Conservation (phyloP, 2,329 filamentous ascomycete species). For the Aspergillus sp. region DNA sequence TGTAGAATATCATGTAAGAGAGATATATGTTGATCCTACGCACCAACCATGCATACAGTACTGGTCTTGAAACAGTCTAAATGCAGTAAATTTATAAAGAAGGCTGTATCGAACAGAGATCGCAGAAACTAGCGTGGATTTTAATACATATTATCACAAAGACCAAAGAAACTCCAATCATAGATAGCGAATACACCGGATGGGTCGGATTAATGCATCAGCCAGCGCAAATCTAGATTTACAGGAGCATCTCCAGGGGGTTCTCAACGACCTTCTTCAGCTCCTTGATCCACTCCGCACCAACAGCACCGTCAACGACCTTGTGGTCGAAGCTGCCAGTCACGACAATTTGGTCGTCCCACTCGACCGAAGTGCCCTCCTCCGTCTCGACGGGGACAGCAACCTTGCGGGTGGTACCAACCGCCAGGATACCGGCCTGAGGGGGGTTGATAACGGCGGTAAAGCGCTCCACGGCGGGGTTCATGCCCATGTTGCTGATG, state of each 20-base stretch:
- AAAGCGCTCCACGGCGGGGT: conserved; percentile 91
- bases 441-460: conserved; percentile 99
- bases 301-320: conserved; percentile 93
- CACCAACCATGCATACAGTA: conserved; percentile 24
- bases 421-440: conserved; percentile 90
- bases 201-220: conserved; percentile 10
- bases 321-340: conserved; percentile 99
- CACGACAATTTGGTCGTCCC: conserved; percentile 95
- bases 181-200: conserved; percentile 17
- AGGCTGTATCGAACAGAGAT: conserved; percentile 26
- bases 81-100: conserved; percentile 15
- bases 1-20: too few species aligned
- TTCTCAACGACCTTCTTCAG: conserved; percentile 98
- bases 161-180: conserved; percentile 12
- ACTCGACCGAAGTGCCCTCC: conserved; percentile 77
- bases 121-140: conserved; percentile 22
- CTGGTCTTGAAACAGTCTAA: conserved; percentile 26
- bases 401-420: conserved; percentile 94
- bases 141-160: conserved; percentile 39
- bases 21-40: too few species aligned
- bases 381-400: conserved; percentile 82
- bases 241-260: conserved; percentile 91
- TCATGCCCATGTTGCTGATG: conserved; percentile 99
- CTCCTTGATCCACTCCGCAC: conserved; percentile 94
- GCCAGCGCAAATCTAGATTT: conserved; percentile 45